Percentiles rank a stretch among this genome's conserved stretches.
Evolutionary conservation across 805 yeast species (phyloP).

Genomic region (Ogataea zsoltii): DNA sequence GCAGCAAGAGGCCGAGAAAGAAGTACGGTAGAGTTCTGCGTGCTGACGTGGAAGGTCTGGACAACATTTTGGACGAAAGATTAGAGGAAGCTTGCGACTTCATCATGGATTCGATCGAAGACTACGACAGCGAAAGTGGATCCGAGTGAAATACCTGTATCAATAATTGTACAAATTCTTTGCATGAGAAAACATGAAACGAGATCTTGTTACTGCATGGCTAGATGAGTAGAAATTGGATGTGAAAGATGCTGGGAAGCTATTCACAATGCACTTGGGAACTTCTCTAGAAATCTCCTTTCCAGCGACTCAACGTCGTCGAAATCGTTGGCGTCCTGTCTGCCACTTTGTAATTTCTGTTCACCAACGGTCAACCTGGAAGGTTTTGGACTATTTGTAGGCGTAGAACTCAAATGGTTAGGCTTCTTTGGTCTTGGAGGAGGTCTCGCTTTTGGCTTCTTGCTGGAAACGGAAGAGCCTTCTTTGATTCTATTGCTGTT

Average conservation of each 20-base stretch:
- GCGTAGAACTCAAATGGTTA: slow-evolving; percentile 44
- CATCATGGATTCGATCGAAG: slow-evolving; percentile 76
- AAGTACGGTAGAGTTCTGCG: slow-evolving; percentile 88
- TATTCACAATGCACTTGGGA: slow-evolving; percentile 56
- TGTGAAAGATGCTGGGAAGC: slow-evolving; percentile 2
- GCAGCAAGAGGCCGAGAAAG: slow-evolving; percentile 73
- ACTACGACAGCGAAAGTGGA: slow-evolving; percentile 47
- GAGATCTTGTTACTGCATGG: slow-evolving; percentile 1
- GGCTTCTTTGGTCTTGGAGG: slow-evolving; percentile 73
- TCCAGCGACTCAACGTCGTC: slow-evolving; percentile 60
- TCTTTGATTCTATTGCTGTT: neutral
- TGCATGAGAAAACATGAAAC: neutral
- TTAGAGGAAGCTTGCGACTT: slow-evolving; percentile 87
- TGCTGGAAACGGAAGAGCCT: slow-evolving; percentile 7
- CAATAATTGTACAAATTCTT: neutral
- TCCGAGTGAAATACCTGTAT: slow-evolving; percentile 14
- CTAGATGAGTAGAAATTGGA: neutral
- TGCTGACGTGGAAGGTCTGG: slow-evolving; percentile 70
- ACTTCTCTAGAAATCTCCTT: slow-evolving; percentile 54
- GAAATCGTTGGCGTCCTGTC: slow-evolving; percentile 15
- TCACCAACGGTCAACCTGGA: neutral
- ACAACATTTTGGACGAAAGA: slow-evolving; percentile 75
- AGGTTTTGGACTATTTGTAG: slow-evolving; percentile 3
- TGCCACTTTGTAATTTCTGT: slow-evolving; percentile 11
- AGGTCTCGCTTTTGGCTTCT: slow-evolving; percentile 35